These are phyloP conservation scores for Skeletonema menzelii DNA, from an alignment of 108 stramenopile genomes.

Conservation along the genomic window DNA sequence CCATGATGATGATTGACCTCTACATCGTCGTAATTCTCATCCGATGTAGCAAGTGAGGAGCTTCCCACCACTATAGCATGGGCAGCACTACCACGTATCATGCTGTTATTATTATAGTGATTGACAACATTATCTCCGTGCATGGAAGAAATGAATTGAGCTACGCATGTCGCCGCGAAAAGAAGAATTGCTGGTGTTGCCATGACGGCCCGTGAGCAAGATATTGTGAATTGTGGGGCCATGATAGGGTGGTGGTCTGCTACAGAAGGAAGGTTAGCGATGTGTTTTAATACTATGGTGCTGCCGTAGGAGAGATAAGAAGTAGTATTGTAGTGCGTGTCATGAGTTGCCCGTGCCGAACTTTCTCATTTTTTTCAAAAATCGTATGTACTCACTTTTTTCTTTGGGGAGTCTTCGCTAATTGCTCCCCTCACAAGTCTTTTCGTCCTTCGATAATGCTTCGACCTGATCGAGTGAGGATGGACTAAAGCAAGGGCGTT, in stretches of 20 bases:
- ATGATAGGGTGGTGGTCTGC: background rate
- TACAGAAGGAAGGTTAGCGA: background rate
- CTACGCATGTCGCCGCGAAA: background rate
- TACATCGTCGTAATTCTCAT: background rate
- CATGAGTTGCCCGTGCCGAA: too few species aligned
- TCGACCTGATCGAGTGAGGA: too few species aligned
- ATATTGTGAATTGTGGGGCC: background rate
- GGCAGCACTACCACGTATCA: background rate
- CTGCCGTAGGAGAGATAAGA: too few species aligned
- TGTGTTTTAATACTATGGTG: too few species aligned
- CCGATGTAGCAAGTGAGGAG: background rate
- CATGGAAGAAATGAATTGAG: background rate
- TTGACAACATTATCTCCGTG: background rate
- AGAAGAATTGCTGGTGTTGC: slow-evolving; percentile 5
- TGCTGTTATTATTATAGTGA: background rate
- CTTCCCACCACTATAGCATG: background rate
- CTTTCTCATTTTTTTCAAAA: too few species aligned
- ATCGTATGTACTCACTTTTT: too few species aligned
- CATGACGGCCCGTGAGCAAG: slow-evolving; percentile 1
- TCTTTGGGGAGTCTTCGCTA: too few species aligned
- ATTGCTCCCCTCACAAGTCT: too few species aligned
- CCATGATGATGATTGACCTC: background rate
- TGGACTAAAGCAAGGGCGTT: too few species aligned
- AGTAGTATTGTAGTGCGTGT: too few species aligned
- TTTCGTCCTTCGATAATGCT: too few species aligned